Percentiles rank a stretch among this genome's conserved stretches.
These are phyloP conservation scores for Cronartium quercuum DNA, from an alignment of 1,284 basidiomycete species.

Conservation along the genomic window DNA sequence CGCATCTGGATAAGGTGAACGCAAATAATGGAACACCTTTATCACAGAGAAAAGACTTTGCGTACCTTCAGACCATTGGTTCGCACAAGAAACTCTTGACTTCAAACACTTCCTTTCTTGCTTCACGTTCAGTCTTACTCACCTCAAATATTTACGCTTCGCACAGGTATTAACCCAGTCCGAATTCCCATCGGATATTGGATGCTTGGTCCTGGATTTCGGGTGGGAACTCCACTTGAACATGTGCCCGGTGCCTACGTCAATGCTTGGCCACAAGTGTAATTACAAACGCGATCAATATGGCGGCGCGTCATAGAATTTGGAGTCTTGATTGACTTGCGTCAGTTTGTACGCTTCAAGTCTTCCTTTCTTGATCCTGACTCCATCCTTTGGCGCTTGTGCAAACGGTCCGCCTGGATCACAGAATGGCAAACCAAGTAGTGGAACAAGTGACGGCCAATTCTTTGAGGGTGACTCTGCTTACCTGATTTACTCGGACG, in stretches of 20 bases:
- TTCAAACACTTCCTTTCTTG: slow-evolving; percentile 39
- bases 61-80: slow-evolving; percentile 48
- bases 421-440: neutral
- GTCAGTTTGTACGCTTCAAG: slow-evolving; percentile 54
- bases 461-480: too few relatives aligned
- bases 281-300: slow-evolving; percentile 59
- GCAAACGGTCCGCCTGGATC: neutral
- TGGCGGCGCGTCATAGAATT: slow-evolving; percentile 61
- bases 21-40: slow-evolving; percentile 64
- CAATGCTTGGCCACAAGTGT: slow-evolving; percentile 60
- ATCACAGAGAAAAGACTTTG: slow-evolving; percentile 62
- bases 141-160: neutral
- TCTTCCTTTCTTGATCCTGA: too few relatives aligned
- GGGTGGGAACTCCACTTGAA: slow-evolving; percentile 41
- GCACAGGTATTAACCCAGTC: slow-evolving; percentile 7
- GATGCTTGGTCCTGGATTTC: slow-evolving; percentile 37
- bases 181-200: slow-evolving; percentile 49
- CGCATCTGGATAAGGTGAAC: slow-evolving; percentile 51
- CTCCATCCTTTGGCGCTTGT: slow-evolving; percentile 53
- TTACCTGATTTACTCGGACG: too few relatives aligned
- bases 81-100: neutral
- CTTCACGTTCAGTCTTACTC: too few relatives aligned
- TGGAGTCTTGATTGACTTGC: slow-evolving; percentile 68
- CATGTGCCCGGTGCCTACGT: slow-evolving; percentile 59
- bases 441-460: slow-evolving; percentile 51